These are phyloP conservation scores for Auxenochlorella protothecoides DNA, from an alignment of 139 green algal species.

Conservation along the genomic window DNA sequence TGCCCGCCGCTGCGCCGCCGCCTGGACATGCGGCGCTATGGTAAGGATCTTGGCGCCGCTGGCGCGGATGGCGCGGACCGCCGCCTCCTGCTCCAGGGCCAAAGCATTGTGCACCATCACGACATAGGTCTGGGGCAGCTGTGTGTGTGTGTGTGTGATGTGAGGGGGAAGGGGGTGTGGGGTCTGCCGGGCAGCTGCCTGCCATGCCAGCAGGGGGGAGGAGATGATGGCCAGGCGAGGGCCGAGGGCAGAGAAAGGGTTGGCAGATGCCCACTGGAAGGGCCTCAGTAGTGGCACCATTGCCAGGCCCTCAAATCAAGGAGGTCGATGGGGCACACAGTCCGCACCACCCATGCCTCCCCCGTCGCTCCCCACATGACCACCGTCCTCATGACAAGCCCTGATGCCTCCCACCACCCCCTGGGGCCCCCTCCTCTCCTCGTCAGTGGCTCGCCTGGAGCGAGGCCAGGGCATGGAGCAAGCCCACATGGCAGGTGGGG, in stretches of 20 bases:
- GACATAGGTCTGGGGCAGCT: constrained; percentile 21
- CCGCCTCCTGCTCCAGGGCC: constrained; percentile 2
- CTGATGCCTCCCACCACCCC: not conserved
- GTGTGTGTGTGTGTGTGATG: not conserved
- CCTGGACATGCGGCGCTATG: constrained; percentile 22
- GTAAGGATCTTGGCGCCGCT: constrained; percentile 8
- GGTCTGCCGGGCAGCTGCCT: no score
- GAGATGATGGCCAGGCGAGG: not conserved
- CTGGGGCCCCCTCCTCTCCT: not conserved
- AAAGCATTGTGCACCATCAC: constrained; percentile 24
- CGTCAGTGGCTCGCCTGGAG: not conserved
- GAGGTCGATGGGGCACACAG: no score
- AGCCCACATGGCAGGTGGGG: constrained; percentile 24
- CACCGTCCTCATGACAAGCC: no score
- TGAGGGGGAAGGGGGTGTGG: no score
- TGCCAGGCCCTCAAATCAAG: no score
- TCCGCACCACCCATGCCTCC: no score
- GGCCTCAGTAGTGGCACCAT: no score
- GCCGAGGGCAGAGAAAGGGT: no score
- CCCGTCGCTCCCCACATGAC: no score
- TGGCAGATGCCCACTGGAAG: no score
- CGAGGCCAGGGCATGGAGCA: not conserved
- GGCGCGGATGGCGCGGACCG: not conserved
- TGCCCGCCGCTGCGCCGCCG: not conserved
- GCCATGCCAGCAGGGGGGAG: not conserved